A percentile compares a stretch with the other conserved stretches of the same genome.
phyloP scores from a whole-genome alignment of 1,284 basidiomycete species.

The Hypsizygus ulmarius region DNA sequence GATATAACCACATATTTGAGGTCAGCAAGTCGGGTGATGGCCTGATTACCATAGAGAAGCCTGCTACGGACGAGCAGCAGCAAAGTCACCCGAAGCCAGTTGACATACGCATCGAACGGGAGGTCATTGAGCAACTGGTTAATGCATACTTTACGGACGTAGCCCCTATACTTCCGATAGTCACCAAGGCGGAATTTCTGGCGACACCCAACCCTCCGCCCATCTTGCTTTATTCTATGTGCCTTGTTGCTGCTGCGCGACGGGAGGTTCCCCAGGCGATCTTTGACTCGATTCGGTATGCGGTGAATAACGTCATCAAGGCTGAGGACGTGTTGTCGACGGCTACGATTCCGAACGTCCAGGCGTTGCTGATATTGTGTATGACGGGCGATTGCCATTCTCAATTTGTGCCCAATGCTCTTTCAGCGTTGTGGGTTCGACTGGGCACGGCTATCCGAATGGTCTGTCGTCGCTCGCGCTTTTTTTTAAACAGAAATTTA shows the following conservation, averaged over 20 bases:
- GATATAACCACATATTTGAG: slow-evolving; percentile 83
- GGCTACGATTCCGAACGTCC: slow-evolving; percentile 84
- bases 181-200: slow-evolving; percentile 86
- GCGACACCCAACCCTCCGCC: slow-evolving; percentile 71
- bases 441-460: slow-evolving; percentile 81
- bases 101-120: slow-evolving; percentile 71
- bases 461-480: slow-evolving; percentile 45
- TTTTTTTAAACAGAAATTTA: not conserved
- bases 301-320: slow-evolving; percentile 85
- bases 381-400: slow-evolving; percentile 81
- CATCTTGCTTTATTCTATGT: slow-evolving; percentile 88
- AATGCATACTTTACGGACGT: slow-evolving; percentile 91
- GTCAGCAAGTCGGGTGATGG: slow-evolving; percentile 82
- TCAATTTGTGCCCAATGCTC: slow-evolving; percentile 71
- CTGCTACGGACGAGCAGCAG: slow-evolving; percentile 51
- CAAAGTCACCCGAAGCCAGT: slow-evolving; percentile 55
- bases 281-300: slow-evolving; percentile 81
- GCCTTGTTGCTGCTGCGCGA: slow-evolving; percentile 84
- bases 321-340: slow-evolving; percentile 89
- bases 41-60: slow-evolving; percentile 81
- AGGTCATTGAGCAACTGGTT: slow-evolving; percentile 78
- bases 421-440: slow-evolving; percentile 77
- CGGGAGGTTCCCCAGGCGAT: slow-evolving; percentile 81
- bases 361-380: slow-evolving; percentile 82
- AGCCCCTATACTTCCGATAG: slow-evolving; percentile 82